phyloP scores from a whole-genome alignment of 257 asterid genomes.

The Dorcoceras hygrometricum region DNA sequence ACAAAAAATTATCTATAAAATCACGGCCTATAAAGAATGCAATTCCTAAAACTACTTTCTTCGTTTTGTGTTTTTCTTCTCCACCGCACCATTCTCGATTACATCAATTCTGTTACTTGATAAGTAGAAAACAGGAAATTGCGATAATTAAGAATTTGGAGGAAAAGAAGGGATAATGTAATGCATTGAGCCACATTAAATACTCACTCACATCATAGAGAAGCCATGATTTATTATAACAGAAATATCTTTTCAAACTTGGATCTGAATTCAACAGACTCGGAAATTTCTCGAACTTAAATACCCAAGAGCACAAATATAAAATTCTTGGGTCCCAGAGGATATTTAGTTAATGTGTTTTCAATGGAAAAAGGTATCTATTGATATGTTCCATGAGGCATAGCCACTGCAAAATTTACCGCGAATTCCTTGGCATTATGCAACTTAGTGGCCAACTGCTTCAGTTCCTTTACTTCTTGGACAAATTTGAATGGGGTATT shows the following conservation, averaged over 20 bases:
- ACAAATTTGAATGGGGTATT: conserved; percentile 73
- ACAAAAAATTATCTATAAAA: conserved; percentile 4
- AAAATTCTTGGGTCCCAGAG: not conserved
- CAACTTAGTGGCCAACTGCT: conserved; percentile 73
- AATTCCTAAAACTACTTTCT: not conserved
- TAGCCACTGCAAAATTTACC: conserved; percentile 40
- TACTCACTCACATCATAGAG: not conserved
- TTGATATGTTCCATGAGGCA: conserved; percentile 5
- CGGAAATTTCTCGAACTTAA: not conserved
- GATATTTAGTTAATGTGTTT: conserved; percentile 3
- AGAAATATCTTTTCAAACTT: conserved; percentile 1
- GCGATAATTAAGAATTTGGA: too few relatives aligned
- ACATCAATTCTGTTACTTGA: not conserved
- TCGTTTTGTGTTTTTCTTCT: too few relatives aligned
- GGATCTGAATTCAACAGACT: conserved; percentile 2
- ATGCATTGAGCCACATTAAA: not conserved
- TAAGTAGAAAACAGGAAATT: not conserved
- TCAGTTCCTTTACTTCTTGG: conserved; percentile 84
- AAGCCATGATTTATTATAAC: not conserved
- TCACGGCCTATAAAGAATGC: conserved; percentile 2
- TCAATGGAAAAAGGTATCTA: not conserved
- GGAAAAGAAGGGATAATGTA: too few relatives aligned
- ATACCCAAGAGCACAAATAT: not conserved
- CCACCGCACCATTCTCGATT: not conserved
- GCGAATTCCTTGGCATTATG: conserved; percentile 80